These are phyloP conservation scores for Solanum arcanum DNA, from an alignment of 257 asterid genomes.

Conservation along the genomic window DNA sequence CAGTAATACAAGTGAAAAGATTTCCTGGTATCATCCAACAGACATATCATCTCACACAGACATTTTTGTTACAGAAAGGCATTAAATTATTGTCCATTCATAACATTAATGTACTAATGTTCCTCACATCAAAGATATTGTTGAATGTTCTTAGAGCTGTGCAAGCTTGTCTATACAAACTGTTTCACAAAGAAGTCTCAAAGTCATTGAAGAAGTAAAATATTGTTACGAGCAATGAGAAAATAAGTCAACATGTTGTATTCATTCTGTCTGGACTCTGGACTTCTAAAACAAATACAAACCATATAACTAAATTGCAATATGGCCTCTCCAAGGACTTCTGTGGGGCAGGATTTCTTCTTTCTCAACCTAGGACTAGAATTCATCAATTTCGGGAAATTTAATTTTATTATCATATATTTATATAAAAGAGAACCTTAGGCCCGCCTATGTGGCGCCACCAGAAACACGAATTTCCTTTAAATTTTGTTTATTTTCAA, in stretches of 20 bases:
- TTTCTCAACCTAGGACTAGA: background rate
- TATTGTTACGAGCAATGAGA: background rate
- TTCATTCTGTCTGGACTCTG: background rate
- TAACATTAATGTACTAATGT: background rate
- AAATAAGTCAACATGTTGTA: background rate
- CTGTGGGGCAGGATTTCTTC: background rate
- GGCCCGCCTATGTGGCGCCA: no score
- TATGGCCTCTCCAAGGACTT: background rate
- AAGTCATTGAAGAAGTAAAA: background rate
- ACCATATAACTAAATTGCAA: background rate
- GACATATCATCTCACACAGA: background rate
- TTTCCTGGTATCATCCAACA: background rate
- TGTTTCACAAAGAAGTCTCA: background rate
- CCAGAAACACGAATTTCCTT: no score
- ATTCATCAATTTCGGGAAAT: background rate
- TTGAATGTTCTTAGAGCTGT: background rate
- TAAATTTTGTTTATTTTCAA: no score
- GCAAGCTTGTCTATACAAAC: background rate
- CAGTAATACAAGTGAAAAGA: background rate
- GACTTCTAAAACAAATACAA: background rate
- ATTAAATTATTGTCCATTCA: background rate
- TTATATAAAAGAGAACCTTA: no score
- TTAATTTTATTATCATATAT: background rate
- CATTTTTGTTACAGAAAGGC: background rate
- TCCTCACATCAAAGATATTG: background rate